phyloP scores from a whole-genome alignment of 208 protist species.

The Acanthamoeba castellanii region DNA sequence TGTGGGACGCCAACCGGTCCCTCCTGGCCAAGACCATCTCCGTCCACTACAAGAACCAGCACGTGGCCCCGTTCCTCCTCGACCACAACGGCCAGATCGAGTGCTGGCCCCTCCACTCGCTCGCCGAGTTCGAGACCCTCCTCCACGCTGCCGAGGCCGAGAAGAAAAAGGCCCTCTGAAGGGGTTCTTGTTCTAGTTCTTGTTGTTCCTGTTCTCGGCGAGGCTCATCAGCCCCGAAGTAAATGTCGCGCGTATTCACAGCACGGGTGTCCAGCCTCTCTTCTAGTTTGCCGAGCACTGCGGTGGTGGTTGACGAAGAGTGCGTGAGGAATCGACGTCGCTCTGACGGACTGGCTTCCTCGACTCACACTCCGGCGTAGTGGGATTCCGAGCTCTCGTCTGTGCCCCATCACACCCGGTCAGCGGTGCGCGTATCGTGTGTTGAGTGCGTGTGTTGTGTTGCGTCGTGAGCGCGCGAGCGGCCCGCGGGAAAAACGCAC shows the following conservation, averaged over 20 bases:
- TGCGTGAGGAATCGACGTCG: background rate
- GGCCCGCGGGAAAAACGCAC: background rate
- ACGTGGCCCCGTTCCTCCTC: background rate
- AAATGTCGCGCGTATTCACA: no score
- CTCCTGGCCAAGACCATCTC: conserved; percentile 65
- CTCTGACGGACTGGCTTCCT: background rate
- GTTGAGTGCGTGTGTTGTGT: background rate
- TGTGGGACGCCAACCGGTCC: conserved; percentile 33
- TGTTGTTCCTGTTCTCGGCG: background rate
- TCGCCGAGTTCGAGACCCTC: background rate
- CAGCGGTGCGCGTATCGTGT: no score
- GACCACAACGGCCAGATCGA: conserved; percentile 58
- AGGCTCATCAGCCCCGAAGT: no score
- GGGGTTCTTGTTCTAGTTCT: background rate
- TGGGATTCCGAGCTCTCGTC: conserved; percentile 16
- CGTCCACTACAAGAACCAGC: conserved; percentile 59
- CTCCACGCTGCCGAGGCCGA: conserved; percentile 5
- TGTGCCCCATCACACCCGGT: no score
- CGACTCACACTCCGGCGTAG: conserved; percentile 28
- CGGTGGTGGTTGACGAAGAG: background rate
- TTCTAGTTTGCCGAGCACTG: no score
- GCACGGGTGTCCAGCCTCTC: no score
- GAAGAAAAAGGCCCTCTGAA: conserved; percentile 2
- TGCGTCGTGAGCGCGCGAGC: no score
- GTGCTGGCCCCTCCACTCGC: conserved; percentile 1